Conservation (phyloP, 2,329 filamentous ascomycete genomes). For the Cladophialophora chaetospira region DNA sequence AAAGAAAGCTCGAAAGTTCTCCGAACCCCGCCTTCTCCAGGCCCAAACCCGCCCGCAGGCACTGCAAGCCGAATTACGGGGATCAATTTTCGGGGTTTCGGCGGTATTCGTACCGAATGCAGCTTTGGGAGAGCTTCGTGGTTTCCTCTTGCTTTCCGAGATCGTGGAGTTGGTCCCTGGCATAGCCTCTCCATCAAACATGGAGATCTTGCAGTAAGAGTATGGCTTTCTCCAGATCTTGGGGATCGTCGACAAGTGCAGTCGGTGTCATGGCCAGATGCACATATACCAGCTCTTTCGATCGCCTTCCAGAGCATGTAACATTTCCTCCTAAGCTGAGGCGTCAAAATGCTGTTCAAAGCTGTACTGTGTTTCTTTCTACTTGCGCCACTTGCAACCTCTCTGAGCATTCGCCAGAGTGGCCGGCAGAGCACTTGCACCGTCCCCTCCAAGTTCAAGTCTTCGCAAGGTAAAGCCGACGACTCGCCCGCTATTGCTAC, state of each 20-base stretch:
- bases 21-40: not conserved
- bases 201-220: not conserved
- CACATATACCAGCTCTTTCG: not conserved
- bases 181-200: not conserved
- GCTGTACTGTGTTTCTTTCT: not conserved
- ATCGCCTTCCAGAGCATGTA: not conserved
- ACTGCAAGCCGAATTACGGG: too few relatives aligned
- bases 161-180: not conserved
- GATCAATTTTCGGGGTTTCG: too few relatives aligned
- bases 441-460: slow-evolving; percentile 29
- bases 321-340: too few relatives aligned
- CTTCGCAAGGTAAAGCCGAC: slow-evolving; percentile 42
- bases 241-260: not conserved
- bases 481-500: slow-evolving; percentile 44
- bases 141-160: not conserved
- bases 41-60: too few relatives aligned
- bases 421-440: slow-evolving; percentile 7
- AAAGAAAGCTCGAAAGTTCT: not conserved
- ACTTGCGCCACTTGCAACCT: not conserved
- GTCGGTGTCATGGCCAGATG: not conserved
- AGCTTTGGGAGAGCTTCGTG: not conserved
- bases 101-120: slow-evolving; percentile 2
- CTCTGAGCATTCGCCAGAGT: not conserved
- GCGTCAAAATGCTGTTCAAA: not conserved
- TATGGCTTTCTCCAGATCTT: not conserved